Percentiles rank a stretch among this genome's conserved stretches.
phyloP scores from a whole-genome alignment of 1,139 yeast species.

The Hyphopichia wangnamkhiaoensis region DNA sequence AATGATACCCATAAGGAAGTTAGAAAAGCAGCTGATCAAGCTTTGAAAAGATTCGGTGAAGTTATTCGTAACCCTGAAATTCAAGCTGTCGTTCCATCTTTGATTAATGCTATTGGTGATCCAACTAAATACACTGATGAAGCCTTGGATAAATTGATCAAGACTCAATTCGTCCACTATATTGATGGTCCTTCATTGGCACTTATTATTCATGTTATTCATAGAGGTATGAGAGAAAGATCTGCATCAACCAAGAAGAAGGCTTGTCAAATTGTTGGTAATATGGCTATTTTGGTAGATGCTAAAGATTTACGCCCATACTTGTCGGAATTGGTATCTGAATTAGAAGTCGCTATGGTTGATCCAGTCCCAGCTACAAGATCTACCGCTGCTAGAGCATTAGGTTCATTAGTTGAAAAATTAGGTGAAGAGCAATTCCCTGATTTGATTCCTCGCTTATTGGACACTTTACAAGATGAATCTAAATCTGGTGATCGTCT shows the following conservation, averaged over 20 bases:
- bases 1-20: slow-evolving; percentile 97
- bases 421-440: slow-evolving; percentile 97
- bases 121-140: slow-evolving; percentile 87
- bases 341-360: slow-evolving; percentile 92
- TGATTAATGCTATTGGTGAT: slow-evolving; percentile 92
- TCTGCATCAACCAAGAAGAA: slow-evolving; percentile 90
- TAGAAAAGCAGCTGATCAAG: slow-evolving; percentile 88
- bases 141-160: slow-evolving; percentile 82
- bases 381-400: slow-evolving; percentile 96
- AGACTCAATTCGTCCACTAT: slow-evolving; percentile 93
- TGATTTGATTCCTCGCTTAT: slow-evolving; percentile 77
- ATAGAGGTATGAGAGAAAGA: slow-evolving; percentile 92
- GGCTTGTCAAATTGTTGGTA: slow-evolving; percentile 97
- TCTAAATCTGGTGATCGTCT: slow-evolving; percentile 86
- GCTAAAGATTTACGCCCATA: slow-evolving; percentile 84
- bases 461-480: slow-evolving; percentile 78
- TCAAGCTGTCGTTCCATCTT: slow-evolving; percentile 82
- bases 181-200: slow-evolving; percentile 98
- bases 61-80: slow-evolving; percentile 98
- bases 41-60: slow-evolving; percentile 90
- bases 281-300: slow-evolving; percentile 95
- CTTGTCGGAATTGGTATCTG: slow-evolving; percentile 71
- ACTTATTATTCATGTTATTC: slow-evolving; percentile 87
- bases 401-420: slow-evolving; percentile 94
- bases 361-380: slow-evolving; percentile 98